Base-by-base conservation (phyloP, 495 filamentous ascomycete species). In the Trichoderma parareesei region DNA sequence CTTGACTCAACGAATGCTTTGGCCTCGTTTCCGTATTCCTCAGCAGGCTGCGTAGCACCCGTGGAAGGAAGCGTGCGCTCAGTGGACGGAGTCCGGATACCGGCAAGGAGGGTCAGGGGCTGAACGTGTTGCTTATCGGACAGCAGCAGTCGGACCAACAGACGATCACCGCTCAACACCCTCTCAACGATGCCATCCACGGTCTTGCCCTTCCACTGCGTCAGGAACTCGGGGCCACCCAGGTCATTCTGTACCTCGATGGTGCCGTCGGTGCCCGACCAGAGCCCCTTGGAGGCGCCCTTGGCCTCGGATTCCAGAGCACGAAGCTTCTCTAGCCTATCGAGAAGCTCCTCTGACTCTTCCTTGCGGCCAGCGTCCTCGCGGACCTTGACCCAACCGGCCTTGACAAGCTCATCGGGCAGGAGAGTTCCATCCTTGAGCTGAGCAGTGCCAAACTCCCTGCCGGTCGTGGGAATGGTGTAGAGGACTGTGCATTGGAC, bases 341-440 rank as follows among this genome's bases (percentile, higher is more conserved):
- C 78, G 55, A 85, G 70, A 13, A 86, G 80, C 57, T 92, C 89
- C 57, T 93, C 89, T 0, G 88, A 84, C 38, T 97, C 90, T 61
- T 96, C 92, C 67, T 90, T 91, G 48, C 88, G 83, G 65, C 91
- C 91, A 35, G 92, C 90, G 77, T 98, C 94, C 65, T 99, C 93
- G 61, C 95, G 84, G 44, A 99, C 79, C 72, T 92, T 95, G 64
- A 89, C 80, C 90, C 91, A 96, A 61, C 95, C 95, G 68, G 93
- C 89, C 65, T 88, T 83, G 53, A 97, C 87, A 62, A 86, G 79
- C 44, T 88, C 84, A 38, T 97, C 93, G 20, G 93, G 91, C 46
- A 98, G 75, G 59, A 83, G 77, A 43, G 87, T 87, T 13, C 90
- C 89, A 64, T 86, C 87, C 62, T 87, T 84, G 41, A 97, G 80